Base-by-base conservation (phyloP, 2,329 filamentous ascomycete genomes). In the Phaeosphaeriaceae sp. region DNA sequence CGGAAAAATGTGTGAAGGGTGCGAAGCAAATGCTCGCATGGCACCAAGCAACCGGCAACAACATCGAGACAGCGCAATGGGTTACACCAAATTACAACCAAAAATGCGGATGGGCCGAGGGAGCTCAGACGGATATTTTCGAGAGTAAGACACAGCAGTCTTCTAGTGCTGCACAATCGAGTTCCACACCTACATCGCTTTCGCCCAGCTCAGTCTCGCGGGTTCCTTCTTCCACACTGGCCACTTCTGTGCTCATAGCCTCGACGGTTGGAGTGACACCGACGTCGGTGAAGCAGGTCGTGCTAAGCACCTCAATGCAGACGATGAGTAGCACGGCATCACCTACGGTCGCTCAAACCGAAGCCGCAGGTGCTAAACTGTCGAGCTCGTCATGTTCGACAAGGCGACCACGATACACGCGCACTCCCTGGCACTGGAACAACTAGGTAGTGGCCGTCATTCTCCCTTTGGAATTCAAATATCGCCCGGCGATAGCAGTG, bases 21-120 rank as follows among this genome's bases (percentile, higher is more conserved):
- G 76, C 79, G 1, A 81, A 81, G 65, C 79, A 81, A 60, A 80
- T 80, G 73, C 76, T 80, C 46, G 78, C 71, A 1, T 80, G 75
- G 74, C 72, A 81, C 44, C 78, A 67, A 46, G 13, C 15, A 7
- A 54, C 46, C 1, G 63, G 63, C 3, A 64, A 66, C 49, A 67
- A 67, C 29, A 60, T 66, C 38, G 50, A 63, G 32, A 61, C 57
- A 6, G 43, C 34, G 15, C 41, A 39, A 8, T 17, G 51, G 12
- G 32, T 52, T 9, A 59, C 52, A 6, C 64, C 63, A 2, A 58
- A 56, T 9, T 67, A 67, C 38, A 64, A 63, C 40, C 23, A 48
- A 23, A 66, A 66, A 37, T 63, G 63, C 34, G 64, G 64, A 11
- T 67, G 61, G 61, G 38, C 20, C 2, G 48, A 60, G 26, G 64